phyloP scores from a whole-genome alignment of 1,284 basidiomycete genomes.

The Cryptococcus sp. region DNA sequence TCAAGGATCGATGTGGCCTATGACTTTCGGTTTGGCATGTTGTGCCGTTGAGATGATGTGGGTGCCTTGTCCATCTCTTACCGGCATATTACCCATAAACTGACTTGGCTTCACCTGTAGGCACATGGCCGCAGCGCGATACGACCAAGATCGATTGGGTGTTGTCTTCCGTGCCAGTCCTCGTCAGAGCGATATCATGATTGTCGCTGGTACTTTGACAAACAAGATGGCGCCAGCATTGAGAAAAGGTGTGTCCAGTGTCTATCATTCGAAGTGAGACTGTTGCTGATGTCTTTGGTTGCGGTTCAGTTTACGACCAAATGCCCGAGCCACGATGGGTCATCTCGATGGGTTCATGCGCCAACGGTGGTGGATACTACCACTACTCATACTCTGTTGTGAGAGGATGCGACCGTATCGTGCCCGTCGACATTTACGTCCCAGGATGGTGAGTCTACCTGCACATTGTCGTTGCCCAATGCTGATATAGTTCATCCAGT shows the following conservation, averaged over 20 bases:
- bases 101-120: conserved; percentile 12
- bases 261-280: neutral
- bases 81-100: neutral
- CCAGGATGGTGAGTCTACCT: conserved; percentile 80
- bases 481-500: conserved; percentile 37
- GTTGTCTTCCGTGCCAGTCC: conserved; percentile 98
- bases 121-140: conserved; percentile 84
- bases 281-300: neutral
- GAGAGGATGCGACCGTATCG: conserved; percentile 97
- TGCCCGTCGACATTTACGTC: conserved; percentile 96
- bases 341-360: conserved; percentile 98
- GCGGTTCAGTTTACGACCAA: conserved; percentile 76
- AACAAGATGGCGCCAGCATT: conserved; percentile 99
- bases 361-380: conserved; percentile 98
- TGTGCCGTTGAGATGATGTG: conserved; percentile 98
- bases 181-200: conserved; percentile 98
- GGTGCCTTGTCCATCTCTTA: conserved; percentile 4
- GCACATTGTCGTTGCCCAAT: neutral
- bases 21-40: conserved; percentile 98
- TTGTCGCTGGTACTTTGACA: conserved; percentile 97
- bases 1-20: conserved; percentile 99
- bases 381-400: conserved; percentile 98
- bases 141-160: conserved; percentile 97
- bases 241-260: conserved; percentile 61
- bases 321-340: conserved; percentile 98